A percentile compares a stretch with the other conserved stretches of the same genome.
Conservation (phyloP, 768 basidiomycete species). For the Dictyophora rubrovolvata region DNA sequence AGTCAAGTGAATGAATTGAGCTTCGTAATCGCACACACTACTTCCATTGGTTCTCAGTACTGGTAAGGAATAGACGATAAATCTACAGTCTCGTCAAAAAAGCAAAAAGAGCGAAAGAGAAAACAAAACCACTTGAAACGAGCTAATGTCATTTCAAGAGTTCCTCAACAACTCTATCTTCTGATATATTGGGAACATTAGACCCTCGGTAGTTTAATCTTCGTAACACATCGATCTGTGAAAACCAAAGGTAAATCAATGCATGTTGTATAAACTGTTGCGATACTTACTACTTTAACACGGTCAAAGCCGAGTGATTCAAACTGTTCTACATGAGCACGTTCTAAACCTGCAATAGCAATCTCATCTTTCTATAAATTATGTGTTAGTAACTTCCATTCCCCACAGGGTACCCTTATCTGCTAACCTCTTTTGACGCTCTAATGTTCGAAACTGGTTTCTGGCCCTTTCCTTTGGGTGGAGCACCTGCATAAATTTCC, state of each 20-base stretch:
- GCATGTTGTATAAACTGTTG: not conserved
- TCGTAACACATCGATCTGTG: constrained; percentile 78
- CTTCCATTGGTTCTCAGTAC: not conserved
- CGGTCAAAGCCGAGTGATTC: constrained; percentile 74
- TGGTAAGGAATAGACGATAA: not conserved
- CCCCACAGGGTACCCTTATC: not conserved
- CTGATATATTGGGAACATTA: constrained; percentile 69
- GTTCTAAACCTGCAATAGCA: constrained; percentile 71
- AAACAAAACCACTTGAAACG: not conserved
- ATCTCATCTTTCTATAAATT: constrained; percentile 29
- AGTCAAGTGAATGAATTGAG: not conserved
- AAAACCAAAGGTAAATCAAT: not conserved
- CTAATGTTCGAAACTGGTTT: not conserved
- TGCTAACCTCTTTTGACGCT: not conserved
- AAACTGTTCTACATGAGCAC: constrained; percentile 76
- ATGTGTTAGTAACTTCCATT: not conserved
- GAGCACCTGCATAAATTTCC: constrained; percentile 78
- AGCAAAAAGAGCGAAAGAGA: not conserved
- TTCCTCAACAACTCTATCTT: constrained; percentile 81
- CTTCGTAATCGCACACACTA: not conserved
- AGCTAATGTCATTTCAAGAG: constrained; percentile 47
- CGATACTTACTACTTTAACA: constrained; percentile 67
- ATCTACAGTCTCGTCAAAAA: not conserved
- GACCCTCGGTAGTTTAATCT: constrained; percentile 80
- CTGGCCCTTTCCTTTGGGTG: constrained; percentile 19